Evolutionary conservation across 768 basidiomycete species (phyloP).

Genomic region (Podaxis rugospora): DNA sequence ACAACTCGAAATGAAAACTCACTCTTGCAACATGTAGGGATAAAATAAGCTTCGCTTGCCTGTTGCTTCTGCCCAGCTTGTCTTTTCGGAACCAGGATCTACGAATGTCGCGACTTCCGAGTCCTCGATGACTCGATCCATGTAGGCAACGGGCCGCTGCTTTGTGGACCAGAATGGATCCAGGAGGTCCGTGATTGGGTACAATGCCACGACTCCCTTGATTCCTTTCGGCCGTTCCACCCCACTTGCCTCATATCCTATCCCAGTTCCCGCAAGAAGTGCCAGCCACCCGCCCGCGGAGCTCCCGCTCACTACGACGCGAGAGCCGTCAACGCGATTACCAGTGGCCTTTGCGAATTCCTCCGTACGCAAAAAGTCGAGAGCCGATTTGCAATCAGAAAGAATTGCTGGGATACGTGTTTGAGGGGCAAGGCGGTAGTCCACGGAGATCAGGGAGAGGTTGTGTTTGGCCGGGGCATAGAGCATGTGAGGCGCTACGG

Average conservation of each 20-base stretch:
- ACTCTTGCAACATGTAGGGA: slow-evolving; percentile 38
- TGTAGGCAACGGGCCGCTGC: slow-evolving; percentile 29
- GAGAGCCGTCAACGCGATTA: slow-evolving; percentile 24
- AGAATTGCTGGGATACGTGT: slow-evolving; percentile 31
- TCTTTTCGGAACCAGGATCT: slow-evolving; percentile 23
- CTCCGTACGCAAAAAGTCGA: slow-evolving; percentile 25
- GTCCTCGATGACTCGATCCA: slow-evolving; percentile 25
- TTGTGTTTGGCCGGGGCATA: slow-evolving; percentile 26
- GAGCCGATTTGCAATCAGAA: slow-evolving; percentile 28
- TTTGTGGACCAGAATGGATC: slow-evolving; percentile 33
- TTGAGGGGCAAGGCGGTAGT: slow-evolving; percentile 35
- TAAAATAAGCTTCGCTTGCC: slow-evolving; percentile 29
- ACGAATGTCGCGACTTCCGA: slow-evolving; percentile 27
- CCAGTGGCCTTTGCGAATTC: slow-evolving; percentile 24
- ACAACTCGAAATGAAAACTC: slow-evolving; percentile 7
- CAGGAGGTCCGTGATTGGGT: slow-evolving; percentile 32
- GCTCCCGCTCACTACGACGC: slow-evolving; percentile 31
- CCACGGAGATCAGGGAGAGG: slow-evolving; percentile 27
- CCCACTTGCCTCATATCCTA: slow-evolving; percentile 29
- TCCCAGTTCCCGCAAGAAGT: slow-evolving; percentile 29
- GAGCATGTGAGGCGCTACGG: slow-evolving; percentile 30
- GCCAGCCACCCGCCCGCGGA: slow-evolving; percentile 37
- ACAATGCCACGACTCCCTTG: slow-evolving; percentile 28
- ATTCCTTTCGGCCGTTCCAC: slow-evolving; percentile 24
- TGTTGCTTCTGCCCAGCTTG: slow-evolving; percentile 20